A percentile compares a stretch with the other conserved stretches of the same genome.
Evolutionary conservation across 257 asterid genomes (phyloP).

Genomic region (Fraxinus pennsylvanica): DNA sequence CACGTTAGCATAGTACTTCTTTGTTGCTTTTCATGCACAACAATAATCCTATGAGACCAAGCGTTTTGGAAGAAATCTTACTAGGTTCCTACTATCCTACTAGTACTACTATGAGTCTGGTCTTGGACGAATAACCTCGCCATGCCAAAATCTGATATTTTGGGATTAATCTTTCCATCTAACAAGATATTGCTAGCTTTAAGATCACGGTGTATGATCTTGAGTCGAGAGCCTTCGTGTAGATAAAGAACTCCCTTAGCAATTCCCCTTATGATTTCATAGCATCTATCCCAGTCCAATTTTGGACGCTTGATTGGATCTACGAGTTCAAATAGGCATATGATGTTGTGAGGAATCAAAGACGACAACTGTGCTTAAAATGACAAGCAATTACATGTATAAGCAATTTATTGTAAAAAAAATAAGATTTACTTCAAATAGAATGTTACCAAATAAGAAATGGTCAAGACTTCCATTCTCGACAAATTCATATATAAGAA

Average conservation of each 20-base stretch:
- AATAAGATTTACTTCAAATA: too few relatives aligned
- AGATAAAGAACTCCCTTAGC: slow-evolving; percentile 47
- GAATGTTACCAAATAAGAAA: slow-evolving; percentile 35
- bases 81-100: too few relatives aligned
- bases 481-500: slow-evolving; percentile 32
- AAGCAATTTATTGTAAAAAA: too few relatives aligned
- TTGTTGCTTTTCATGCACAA: too few relatives aligned
- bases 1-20: too few relatives aligned
- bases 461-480: slow-evolving; percentile 34
- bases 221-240: slow-evolving; percentile 48
- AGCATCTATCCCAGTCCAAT: slow-evolving; percentile 45
- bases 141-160: slow-evolving; percentile 60
- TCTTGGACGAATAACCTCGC: slow-evolving; percentile 42
- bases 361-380: neutral
- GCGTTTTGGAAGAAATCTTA: too few relatives aligned
- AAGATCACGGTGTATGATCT: slow-evolving; percentile 48
- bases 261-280: slow-evolving; percentile 43
- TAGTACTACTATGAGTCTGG: too few relatives aligned
- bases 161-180: slow-evolving; percentile 48
- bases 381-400: too few relatives aligned
- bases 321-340: neutral
- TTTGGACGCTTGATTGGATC: slow-evolving; percentile 7
- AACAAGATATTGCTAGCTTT: slow-evolving; percentile 45
- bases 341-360: neutral
- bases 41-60: too few relatives aligned